Base-by-base conservation (phyloP, 768 basidiomycete species). In the Lactifluus subvellereus region DNA sequence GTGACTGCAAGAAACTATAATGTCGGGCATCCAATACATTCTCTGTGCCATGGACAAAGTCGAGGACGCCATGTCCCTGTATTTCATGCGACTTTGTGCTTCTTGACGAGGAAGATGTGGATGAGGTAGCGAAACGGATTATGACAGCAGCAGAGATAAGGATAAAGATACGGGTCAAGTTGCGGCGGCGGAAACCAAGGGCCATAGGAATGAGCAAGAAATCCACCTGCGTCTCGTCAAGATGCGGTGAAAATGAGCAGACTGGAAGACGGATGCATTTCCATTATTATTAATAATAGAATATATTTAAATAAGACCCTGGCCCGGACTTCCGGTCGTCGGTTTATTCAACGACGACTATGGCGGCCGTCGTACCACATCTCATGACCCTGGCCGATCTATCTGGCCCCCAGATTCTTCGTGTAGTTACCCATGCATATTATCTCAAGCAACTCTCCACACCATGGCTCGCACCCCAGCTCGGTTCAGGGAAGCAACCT, bases 321-420 rank as follows among this genome's bases (percentile, higher is more conserved):
- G 65, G 55, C 64, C 14, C 27, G 27, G 27, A 27, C 27, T 27
- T 27, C 27, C 27, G 27, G 27, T 27, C 27, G 27, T 27, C 27
- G 27, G 22, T 22, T 2, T 3, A 27, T 27, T 27, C 27, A 27
- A 27, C 27, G 27, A 27, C 27, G 27, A 27, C 27, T 27, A 27
- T 27, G 27, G 27, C 27, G 27, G 27, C 27, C 27, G 27, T 53
- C 53, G 73, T 78, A 57, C 91, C 89, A 0, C 91, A 91, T 73
- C 79, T 97, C 2, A 83, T 95, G 82, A 90, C 91, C 9, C 79
- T 97, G 67, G 96, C 94, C 3, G 95, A 98, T 77, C 83, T 98
- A 20, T 80, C 82, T 38, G 85, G 82, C 14, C 79, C 80, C 2
- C 89, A 96, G 71, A 91, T 98, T 45, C 71, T 78, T 52, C 79